Evolutionary conservation across 2,329 filamentous ascomycete species (phyloP).

Genomic region (Cordyceps militaris): DNA sequence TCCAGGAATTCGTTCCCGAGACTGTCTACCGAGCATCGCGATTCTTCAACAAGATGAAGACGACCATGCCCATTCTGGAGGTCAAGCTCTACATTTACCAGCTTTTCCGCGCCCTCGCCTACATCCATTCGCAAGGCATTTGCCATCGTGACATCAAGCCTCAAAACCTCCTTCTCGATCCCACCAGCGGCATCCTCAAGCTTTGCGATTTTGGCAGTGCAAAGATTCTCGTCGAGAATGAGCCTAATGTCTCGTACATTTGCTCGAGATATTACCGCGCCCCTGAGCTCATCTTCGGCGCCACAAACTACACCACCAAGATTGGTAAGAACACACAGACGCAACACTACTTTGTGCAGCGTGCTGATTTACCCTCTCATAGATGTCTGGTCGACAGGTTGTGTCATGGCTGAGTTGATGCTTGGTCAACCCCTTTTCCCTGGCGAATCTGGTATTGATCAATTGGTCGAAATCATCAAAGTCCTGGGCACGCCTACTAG

Average conservation of each 20-base stretch:
- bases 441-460: slow-evolving; percentile 96
- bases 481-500: slow-evolving; percentile 92
- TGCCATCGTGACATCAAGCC: slow-evolving; percentile 99
- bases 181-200: slow-evolving; percentile 84
- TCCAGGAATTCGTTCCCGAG: slow-evolving; percentile 96
- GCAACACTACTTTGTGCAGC: not conserved
- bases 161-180: slow-evolving; percentile 92
- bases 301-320: slow-evolving; percentile 99
- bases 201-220: slow-evolving; percentile 98
- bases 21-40: slow-evolving; percentile 96
- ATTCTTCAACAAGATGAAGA: slow-evolving; percentile 99
- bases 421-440: slow-evolving; percentile 96
- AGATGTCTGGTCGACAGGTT: slow-evolving; percentile 99
- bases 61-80: slow-evolving; percentile 96
- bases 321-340: slow-evolving; percentile 66
- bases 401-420: slow-evolving; percentile 99
- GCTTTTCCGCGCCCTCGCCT: slow-evolving; percentile 94
- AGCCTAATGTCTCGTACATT: slow-evolving; percentile 99
- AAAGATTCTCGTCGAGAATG: slow-evolving; percentile 97
- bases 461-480: slow-evolving; percentile 99
- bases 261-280: slow-evolving; percentile 98
- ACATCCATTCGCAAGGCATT: slow-evolving; percentile 98
- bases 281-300: slow-evolving; percentile 95
- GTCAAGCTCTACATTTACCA: slow-evolving; percentile 99
- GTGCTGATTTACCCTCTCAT: slow-evolving; percentile 52